Conservation (phyloP, 345 rosid genomes). For the Crucihimalaya himalaica region DNA sequence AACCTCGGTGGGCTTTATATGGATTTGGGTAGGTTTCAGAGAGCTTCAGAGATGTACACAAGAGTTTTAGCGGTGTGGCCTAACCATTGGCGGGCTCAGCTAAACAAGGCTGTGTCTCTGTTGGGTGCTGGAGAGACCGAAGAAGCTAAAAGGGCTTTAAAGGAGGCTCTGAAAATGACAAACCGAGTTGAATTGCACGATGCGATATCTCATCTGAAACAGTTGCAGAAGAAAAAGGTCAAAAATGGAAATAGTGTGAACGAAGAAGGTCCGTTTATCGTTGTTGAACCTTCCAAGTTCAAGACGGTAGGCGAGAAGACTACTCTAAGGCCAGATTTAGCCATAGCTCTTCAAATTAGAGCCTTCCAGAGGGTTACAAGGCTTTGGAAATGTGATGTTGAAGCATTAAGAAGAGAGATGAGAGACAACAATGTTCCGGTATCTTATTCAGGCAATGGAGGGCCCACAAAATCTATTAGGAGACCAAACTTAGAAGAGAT, state of each 20-base stretch:
- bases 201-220: constrained; percentile 82
- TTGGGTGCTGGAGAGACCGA: constrained; percentile 92
- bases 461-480: constrained; percentile 79
- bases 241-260: constrained; percentile 48
- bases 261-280: constrained; percentile 67
- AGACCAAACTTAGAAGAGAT: constrained; percentile 84
- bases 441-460: constrained; percentile 81
- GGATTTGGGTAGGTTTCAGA: constrained; percentile 93
- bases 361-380: constrained; percentile 84
- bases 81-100: constrained; percentile 97
- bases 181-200: constrained; percentile 92
- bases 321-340: constrained; percentile 68
- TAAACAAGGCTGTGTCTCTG: constrained; percentile 88
- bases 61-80: constrained; percentile 93
- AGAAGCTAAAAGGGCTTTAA: constrained; percentile 83
- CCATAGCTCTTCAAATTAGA: constrained; percentile 75
- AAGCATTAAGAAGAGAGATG: constrained; percentile 83
- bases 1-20: constrained; percentile 96
- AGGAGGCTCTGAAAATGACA: constrained; percentile 94
- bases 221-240: constrained; percentile 79
- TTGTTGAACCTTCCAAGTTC: constrained; percentile 75
- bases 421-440: constrained; percentile 68
- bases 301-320: constrained; percentile 70
- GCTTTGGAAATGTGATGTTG: constrained; percentile 78
- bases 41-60: constrained; percentile 94